Percentiles rank a stretch among this genome's conserved stretches.
These are phyloP conservation scores for Lentinula aciculospora DNA, from an alignment of 768 basidiomycete genomes.

Conservation along the genomic window DNA sequence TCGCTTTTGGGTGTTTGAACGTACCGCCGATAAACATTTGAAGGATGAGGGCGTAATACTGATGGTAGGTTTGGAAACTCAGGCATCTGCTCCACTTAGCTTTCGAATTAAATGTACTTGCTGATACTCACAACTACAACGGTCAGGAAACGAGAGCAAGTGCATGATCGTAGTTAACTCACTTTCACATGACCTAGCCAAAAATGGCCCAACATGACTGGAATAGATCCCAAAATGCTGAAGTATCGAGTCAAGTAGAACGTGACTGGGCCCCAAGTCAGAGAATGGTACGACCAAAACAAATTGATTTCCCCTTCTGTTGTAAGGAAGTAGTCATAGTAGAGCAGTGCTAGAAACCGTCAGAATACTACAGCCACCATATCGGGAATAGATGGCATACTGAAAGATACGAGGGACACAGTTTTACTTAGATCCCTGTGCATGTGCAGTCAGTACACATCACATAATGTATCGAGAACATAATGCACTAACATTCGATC, in stretches of 20 bases:
- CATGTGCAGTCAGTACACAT: background rate
- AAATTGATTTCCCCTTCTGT: constrained; percentile 26
- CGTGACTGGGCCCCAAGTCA: constrained; percentile 18
- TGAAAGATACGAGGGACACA: background rate
- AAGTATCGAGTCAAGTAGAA: constrained; percentile 33
- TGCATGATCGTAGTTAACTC: background rate
- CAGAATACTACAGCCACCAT: background rate
- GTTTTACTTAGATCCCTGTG: background rate
- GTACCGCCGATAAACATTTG: constrained; percentile 8
- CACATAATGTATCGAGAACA: background rate
- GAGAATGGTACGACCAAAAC: constrained; percentile 26
- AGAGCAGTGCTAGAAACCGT: background rate
- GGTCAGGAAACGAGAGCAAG: background rate
- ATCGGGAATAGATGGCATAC: background rate
- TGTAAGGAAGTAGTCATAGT: constrained; percentile 38
- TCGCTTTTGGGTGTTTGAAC: background rate
- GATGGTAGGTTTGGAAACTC: constrained; percentile 8
- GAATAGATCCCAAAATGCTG: constrained; percentile 23
- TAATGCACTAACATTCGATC: background rate
- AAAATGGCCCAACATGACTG: constrained; percentile 21
- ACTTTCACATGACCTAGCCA: constrained; percentile 12
- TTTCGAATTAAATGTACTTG: background rate
- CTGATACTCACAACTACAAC: background rate
- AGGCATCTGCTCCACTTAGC: background rate
- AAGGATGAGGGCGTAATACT: constrained; percentile 1